Conservation (phyloP, 163 green algal species). For the Prototheca wickerhamii region DNA sequence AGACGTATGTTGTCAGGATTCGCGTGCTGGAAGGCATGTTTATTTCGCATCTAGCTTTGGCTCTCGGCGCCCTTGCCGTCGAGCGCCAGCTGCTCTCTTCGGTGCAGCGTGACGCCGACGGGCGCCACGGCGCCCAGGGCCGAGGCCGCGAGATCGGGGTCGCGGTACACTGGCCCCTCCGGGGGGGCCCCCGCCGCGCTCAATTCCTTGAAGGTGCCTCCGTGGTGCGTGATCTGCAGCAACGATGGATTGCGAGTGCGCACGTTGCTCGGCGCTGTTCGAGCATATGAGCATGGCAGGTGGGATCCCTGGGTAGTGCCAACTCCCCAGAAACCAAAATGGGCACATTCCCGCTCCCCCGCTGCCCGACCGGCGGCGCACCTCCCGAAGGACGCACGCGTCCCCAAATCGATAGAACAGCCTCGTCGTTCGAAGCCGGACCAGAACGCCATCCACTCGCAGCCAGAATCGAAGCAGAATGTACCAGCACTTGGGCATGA, state of each 20-base stretch:
- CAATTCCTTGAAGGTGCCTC: conserved; percentile 56
- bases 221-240: conserved; percentile 23
- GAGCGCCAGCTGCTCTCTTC: conserved; percentile 22
- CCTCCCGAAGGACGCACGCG: conserved; percentile 7
- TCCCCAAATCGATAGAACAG: conserved; percentile 53
- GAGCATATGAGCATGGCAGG: neutral
- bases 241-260: neutral
- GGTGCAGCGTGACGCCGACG: conserved; percentile 35
- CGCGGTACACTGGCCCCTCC: conserved; percentile 45
- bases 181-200: conserved; percentile 23
- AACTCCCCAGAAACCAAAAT: no score
- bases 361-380: no score
- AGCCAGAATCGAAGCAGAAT: conserved; percentile 89
- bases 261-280: neutral
- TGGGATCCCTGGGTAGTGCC: no score
- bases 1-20: no score
- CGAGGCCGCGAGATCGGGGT: conserved; percentile 47
- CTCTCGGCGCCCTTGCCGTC: neutral
- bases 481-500: conserved; percentile 94
- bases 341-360: neutral
- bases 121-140: conserved; percentile 39
- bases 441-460: conserved; percentile 76
- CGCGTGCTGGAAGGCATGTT: no score
- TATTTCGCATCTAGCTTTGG: no score
- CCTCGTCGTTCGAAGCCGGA: conserved; percentile 77